Evolutionary conservation across 768 basidiomycete genomes (phyloP).

Genomic region (Mycena kentingensis): DNA sequence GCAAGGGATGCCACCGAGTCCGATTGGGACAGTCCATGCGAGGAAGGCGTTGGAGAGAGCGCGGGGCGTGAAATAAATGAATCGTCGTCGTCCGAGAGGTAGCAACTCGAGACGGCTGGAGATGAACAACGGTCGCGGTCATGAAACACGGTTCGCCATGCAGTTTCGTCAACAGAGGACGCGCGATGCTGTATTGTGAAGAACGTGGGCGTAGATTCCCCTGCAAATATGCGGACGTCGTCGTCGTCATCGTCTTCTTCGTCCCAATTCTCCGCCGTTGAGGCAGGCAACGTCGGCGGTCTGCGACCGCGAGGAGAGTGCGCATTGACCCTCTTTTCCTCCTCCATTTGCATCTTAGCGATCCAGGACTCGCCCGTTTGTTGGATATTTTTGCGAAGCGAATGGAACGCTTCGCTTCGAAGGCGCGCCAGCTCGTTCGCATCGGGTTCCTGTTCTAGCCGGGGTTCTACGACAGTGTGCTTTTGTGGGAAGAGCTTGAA

Average conservation of each 20-base stretch:
- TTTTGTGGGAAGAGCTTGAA: slow-evolving; percentile 46
- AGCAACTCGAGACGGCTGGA: slow-evolving; percentile 32
- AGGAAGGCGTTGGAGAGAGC: slow-evolving; percentile 9
- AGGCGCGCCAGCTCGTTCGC: slow-evolving; percentile 44
- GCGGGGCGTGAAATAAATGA: slow-evolving; percentile 15
- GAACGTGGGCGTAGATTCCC: slow-evolving; percentile 33
- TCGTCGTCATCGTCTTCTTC: slow-evolving; percentile 49
- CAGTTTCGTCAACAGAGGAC: slow-evolving; percentile 44
- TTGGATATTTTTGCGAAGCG: slow-evolving; percentile 61
- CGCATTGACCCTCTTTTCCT: slow-evolving; percentile 47
- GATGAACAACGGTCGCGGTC: slow-evolving; percentile 34
- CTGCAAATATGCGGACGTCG: slow-evolving; percentile 58
- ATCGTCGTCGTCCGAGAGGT: slow-evolving; percentile 39
- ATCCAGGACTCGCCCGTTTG: slow-evolving; percentile 70
- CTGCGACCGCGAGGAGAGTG: slow-evolving; percentile 46
- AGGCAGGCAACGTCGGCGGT: slow-evolving; percentile 32
- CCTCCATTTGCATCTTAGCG: slow-evolving; percentile 73
- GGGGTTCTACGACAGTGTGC: slow-evolving; percentile 25
- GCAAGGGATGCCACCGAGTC: slow-evolving; percentile 34
- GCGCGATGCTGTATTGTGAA: slow-evolving; percentile 36
- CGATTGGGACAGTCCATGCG: slow-evolving; percentile 13
- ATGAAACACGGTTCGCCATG: slow-evolving; percentile 20
- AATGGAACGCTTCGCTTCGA: slow-evolving; percentile 65
- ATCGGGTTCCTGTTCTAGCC: slow-evolving; percentile 21
- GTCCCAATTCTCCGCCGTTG: slow-evolving; percentile 21